phyloP scores from a whole-genome alignment of 139 green algal species.

The Axilococcus clingmanii region DNA sequence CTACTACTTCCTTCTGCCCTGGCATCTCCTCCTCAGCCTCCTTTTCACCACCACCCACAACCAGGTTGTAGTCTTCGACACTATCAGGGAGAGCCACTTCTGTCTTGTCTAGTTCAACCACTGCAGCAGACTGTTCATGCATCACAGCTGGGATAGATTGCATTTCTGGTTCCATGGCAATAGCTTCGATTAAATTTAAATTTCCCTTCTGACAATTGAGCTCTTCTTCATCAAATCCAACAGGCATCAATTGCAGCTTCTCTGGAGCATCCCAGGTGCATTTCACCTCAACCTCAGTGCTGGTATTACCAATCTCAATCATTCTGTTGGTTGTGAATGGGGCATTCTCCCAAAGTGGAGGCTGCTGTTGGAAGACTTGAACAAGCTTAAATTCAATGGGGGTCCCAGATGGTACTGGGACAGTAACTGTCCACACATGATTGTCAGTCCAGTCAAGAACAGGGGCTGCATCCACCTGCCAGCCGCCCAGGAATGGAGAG shows the following conservation, averaged over 20 bases:
- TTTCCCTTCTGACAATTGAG: no score
- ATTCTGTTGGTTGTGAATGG: no score
- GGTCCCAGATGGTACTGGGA: slow-evolving; percentile 3
- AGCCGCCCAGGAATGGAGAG: neutral
- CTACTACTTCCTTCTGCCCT: neutral
- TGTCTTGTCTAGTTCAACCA: neutral
- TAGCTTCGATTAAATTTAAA: no score
- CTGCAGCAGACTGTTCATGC: neutral
- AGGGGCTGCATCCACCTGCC: slow-evolving; percentile 5
- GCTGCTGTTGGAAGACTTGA: no score
- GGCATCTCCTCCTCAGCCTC: neutral
- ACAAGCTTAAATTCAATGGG: slow-evolving; percentile 14
- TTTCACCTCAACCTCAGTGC: no score
- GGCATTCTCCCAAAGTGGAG: no score
- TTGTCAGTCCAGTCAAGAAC: slow-evolving; percentile 5
- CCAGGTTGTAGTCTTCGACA: neutral
- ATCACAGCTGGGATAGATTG: no score
- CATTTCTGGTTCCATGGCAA: no score
- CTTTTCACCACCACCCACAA: neutral
- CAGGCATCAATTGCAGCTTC: no score
- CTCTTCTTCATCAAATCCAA: no score
- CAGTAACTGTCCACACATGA: slow-evolving; percentile 2
- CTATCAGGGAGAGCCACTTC: neutral
- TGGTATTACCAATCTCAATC: no score
- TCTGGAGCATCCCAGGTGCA: no score